A percentile compares a stretch with the other conserved stretches of the same genome.
Evolutionary conservation across 2,329 filamentous ascomycete genomes (phyloP).

Genomic region (Fusarium acutatum): DNA sequence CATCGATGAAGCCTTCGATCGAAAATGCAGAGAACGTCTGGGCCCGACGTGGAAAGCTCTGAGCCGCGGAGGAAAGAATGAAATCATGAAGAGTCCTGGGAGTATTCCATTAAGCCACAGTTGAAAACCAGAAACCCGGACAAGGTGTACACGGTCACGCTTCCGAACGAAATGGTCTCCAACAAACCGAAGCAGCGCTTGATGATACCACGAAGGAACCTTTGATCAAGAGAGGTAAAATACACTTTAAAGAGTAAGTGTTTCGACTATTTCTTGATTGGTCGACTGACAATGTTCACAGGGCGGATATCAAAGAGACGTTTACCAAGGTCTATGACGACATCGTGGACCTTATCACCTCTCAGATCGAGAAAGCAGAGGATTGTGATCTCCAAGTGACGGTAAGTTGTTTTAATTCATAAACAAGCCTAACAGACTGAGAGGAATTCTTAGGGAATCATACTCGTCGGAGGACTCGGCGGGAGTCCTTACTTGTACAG

Average conservation of each 20-base stretch:
- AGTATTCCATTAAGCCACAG: not conserved
- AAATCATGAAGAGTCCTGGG: not conserved
- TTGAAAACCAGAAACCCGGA: not conserved
- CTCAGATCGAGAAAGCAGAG: not conserved
- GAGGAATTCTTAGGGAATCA: not conserved
- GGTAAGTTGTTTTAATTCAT: not conserved
- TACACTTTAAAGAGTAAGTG: not conserved
- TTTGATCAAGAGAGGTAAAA: not conserved
- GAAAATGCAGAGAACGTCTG: not conserved
- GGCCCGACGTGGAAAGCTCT: not conserved
- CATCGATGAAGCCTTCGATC: not conserved
- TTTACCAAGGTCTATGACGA: not conserved
- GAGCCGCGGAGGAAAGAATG: not conserved
- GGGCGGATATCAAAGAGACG: not conserved
- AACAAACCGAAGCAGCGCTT: not conserved
- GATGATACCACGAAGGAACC: not conserved
- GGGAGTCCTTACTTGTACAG: not conserved
- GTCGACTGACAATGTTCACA: not conserved
- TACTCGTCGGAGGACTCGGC: not conserved
- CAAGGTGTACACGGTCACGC: not conserved
- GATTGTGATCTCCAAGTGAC: not conserved
- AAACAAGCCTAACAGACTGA: fast-evolving
- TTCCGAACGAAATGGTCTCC: not conserved
- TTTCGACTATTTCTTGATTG: fast-evolving
- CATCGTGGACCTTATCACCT: not conserved